These are phyloP conservation scores for Apiosordaria backusii DNA, from an alignment of 495 filamentous ascomycete species.

Conservation along the genomic window DNA sequence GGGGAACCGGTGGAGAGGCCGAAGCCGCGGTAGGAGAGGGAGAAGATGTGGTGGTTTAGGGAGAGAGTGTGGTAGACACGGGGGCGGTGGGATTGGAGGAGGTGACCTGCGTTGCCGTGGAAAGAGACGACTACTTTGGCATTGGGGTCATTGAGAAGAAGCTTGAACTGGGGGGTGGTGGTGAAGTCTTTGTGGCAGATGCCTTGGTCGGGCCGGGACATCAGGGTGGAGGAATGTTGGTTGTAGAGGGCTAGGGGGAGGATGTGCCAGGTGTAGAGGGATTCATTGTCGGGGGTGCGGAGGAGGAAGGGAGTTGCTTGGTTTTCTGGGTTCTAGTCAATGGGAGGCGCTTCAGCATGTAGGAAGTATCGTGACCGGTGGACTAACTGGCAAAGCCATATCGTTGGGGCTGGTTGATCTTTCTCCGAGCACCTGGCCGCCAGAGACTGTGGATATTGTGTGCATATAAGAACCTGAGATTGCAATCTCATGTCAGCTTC, in stretches of 20 bases:
- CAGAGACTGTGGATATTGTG: conserved; percentile 66
- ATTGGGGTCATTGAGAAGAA: conserved; percentile 61
- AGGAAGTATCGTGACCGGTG: neutral
- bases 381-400: conserved; percentile 78
- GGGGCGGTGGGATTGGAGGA: conserved; percentile 60
- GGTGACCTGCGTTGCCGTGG: conserved; percentile 60
- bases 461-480: conserved; percentile 68
- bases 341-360: neutral
- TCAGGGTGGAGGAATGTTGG: conserved; percentile 51
- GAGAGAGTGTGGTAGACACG: conserved; percentile 61
- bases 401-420: conserved; percentile 66
- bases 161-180: conserved; percentile 51
- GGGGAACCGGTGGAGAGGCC: conserved; percentile 76
- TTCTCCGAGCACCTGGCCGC: conserved; percentile 46
- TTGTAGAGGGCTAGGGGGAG: conserved; percentile 62
- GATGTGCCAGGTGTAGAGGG: conserved; percentile 69
- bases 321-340: conserved; percentile 42
- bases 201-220: conserved; percentile 38
- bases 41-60: conserved; percentile 54
- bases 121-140: conserved; percentile 58
- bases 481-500: conserved; percentile 6
- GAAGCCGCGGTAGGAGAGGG: conserved; percentile 88
- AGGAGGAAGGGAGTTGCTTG: conserved; percentile 68
- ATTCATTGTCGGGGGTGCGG: conserved; percentile 51
- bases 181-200: conserved; percentile 55